Base-by-base conservation (phyloP, 163 green algal genomes). In the Coccomyxa subellipsoidea region DNA sequence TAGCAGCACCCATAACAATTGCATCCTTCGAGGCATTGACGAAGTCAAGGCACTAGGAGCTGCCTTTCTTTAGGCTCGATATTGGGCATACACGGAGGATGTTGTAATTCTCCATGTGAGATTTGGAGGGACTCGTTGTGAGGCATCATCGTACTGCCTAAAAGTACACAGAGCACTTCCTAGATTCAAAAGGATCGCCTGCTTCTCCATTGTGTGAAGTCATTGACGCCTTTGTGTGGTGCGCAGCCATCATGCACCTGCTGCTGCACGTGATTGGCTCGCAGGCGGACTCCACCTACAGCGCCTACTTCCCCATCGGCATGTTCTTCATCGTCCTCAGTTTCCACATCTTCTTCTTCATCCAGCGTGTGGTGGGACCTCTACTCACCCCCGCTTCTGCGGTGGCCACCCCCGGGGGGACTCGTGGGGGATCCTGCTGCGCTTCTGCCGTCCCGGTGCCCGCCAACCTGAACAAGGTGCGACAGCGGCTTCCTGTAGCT, bases 261-360 rank as follows among this genome's bases (percentile, higher is more conserved):
- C 37, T 84, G 25, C 80, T 72, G 72, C 69, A 84, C 54, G 70
- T 72, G 47, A 72, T 31, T 32, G 39, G 25, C 34, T n/a, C 47
- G 15, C 47, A 71, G 39, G 66, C 69, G 27, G 59, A 76, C 10
- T 39, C 53, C 8, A 36, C 29, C 34, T 69, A 70, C 3, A 39
- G 35, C 21, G 66, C 81, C 32, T 38, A 76, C 31, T 85, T 78
- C 40, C 82, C 82, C 31, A 82, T 80, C 23, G 82, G 38, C 32
- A 80, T 80, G 53, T 73, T 86, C 36, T 78, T 86, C 69, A 54
- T 78, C 27, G 54, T 32, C 0, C 21, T 83, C 18, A 70, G 69
- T 9, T 86, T 86, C 54, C 38, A 73, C 34, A 15, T 73, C 12
- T 40, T 86, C n/a, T 86, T 86, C 53, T 80, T 86, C 31, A 7